phyloP scores from a whole-genome alignment of 148 eudicot genomes.

The Persicaria maculosa region DNA sequence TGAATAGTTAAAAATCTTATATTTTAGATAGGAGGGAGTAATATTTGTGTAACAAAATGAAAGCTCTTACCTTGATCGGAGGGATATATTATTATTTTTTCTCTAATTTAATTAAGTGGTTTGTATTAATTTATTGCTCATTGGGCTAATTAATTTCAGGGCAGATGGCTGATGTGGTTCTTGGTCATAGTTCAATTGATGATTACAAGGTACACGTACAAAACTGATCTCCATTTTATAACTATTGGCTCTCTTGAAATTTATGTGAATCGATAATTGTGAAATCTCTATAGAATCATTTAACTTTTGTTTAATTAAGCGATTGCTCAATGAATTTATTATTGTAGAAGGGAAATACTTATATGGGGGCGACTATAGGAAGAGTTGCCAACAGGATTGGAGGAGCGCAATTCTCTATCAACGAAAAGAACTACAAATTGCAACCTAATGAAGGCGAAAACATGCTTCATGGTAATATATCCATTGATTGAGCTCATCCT shows the following conservation, averaged over 20 bases:
- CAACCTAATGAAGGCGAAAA: constrained; percentile 54
- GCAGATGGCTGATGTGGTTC: constrained; percentile 55
- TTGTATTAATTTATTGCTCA: background rate
- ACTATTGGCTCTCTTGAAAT: background rate
- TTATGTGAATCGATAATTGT: too few relatives aligned
- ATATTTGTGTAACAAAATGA: too few relatives aligned
- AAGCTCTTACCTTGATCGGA: too few relatives aligned
- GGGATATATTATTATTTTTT: constrained; percentile 4
- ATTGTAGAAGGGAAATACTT: constrained; percentile 37
- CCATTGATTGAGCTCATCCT: background rate
- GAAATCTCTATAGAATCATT: background rate
- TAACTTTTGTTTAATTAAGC: background rate
- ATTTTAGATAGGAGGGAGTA: too few relatives aligned
- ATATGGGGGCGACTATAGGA: constrained; percentile 66
- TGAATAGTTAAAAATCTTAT: too few relatives aligned
- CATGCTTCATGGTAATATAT: constrained; percentile 54
- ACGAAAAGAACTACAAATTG: constrained; percentile 43
- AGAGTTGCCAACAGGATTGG: constrained; percentile 75
- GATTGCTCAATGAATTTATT: background rate
- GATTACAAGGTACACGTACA: constrained; percentile 47
- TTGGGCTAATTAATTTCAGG: constrained; percentile 26
- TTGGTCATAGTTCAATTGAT: constrained; percentile 44
- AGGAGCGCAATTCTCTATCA: constrained; percentile 43
- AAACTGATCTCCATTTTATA: constrained; percentile 1
- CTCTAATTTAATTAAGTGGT: background rate